A percentile compares a stretch with the other conserved stretches of the same genome.
Evolutionary conservation across 352 stramenopile genomes (phyloP).

Genomic region (Pythium myriotylum): DNA sequence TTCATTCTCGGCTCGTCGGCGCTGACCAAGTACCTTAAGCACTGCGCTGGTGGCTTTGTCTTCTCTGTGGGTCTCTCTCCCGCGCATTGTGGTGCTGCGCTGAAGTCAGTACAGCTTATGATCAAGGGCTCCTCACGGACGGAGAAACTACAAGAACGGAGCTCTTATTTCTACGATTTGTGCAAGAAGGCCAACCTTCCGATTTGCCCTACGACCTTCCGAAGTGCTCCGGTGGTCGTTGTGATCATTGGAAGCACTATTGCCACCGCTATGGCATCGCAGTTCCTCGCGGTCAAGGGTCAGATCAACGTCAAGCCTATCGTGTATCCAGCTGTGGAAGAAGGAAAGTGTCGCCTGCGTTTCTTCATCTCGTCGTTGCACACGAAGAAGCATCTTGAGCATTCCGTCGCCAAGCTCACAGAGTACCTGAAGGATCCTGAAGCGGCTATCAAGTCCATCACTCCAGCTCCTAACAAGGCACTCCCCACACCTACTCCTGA

Average conservation of each 20-base stretch:
- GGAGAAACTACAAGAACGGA: conserved; percentile 61
- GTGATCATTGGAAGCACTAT: conserved; percentile 82
- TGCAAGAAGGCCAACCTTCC: conserved; percentile 66
- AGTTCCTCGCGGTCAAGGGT: conserved; percentile 51
- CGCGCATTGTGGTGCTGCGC: conserved; percentile 61
- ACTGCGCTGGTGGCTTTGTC: conserved; percentile 45
- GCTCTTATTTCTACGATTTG: conserved; percentile 75
- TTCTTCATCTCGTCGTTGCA: conserved; percentile 88
- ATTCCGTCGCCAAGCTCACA: conserved; percentile 44
- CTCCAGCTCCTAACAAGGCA: neutral
- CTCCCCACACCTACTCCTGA: neutral
- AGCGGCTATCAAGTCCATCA: conserved; percentile 26
- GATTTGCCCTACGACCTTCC: conserved; percentile 62
- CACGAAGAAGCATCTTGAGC: conserved; percentile 67
- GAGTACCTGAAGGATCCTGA: conserved; percentile 31
- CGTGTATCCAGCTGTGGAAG: conserved; percentile 84
- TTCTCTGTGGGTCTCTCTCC: conserved; percentile 59
- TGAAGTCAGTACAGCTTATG: conserved; percentile 78
- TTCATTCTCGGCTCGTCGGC: conserved; percentile 38
- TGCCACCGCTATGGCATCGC: conserved; percentile 70
- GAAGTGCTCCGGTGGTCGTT: conserved; percentile 76
- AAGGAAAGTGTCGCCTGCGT: conserved; percentile 80
- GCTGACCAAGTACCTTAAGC: conserved; percentile 41
- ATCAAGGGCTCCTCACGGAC: conserved; percentile 58
- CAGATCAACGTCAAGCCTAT: conserved; percentile 85